Evolutionary conservation across 768 basidiomycete species (phyloP).

Genomic region (Suillus weaverae): DNA sequence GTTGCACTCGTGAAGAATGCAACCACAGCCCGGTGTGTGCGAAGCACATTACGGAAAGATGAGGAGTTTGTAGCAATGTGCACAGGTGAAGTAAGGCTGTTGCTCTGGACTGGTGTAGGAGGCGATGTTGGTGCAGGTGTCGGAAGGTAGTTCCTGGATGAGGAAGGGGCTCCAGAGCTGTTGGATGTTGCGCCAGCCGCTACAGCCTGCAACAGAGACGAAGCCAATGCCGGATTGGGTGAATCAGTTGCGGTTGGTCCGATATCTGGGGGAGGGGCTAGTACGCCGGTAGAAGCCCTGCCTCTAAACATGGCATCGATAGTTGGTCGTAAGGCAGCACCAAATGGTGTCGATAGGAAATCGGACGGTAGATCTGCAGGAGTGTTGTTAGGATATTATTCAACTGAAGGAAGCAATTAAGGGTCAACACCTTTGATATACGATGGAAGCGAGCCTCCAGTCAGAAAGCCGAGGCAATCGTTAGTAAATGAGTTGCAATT

Average conservation of each 20-base stretch:
- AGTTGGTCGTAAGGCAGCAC: constrained; percentile 80
- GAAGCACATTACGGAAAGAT: constrained; percentile 66
- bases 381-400: neutral
- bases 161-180: constrained; percentile 7
- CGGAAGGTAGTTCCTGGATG: constrained; percentile 19
- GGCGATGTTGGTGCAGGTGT: constrained; percentile 21
- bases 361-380: constrained; percentile 70
- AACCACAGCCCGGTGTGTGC: constrained; percentile 67
- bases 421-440: constrained; percentile 69
- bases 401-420: neutral
- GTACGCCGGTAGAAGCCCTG: constrained; percentile 31
- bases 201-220: constrained; percentile 58
- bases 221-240: constrained; percentile 49
- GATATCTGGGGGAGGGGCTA: constrained; percentile 31
- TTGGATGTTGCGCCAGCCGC: constrained; percentile 47
- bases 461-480: constrained; percentile 84
- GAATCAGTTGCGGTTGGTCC: constrained; percentile 31
- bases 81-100: constrained; percentile 57
- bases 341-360: constrained; percentile 88
- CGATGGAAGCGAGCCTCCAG: constrained; percentile 74
- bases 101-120: constrained; percentile 36
- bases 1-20: constrained; percentile 79
- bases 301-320: constrained; percentile 87
- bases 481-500: constrained; percentile 96
- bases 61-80: constrained; percentile 74